phyloP scores from a whole-genome alignment of 257 asterid genomes.

The Plectranthus barbatus region DNA sequence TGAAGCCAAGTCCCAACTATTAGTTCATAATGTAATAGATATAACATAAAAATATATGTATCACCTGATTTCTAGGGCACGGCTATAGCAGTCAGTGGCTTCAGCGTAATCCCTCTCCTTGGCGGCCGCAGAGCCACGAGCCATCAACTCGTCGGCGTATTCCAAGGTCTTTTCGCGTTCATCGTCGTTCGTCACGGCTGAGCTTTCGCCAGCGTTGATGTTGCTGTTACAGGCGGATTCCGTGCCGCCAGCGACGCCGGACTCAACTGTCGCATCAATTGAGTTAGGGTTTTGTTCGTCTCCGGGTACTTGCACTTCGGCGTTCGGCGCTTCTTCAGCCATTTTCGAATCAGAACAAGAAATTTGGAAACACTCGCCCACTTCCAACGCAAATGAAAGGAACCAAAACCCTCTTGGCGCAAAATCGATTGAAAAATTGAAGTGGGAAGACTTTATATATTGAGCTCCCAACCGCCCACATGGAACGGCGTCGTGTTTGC shows the following conservation, averaged over 20 bases:
- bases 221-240: constrained; percentile 58
- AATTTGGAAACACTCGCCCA: background rate
- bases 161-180: no score
- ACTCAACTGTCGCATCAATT: constrained; percentile 46
- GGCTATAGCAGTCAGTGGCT: constrained; percentile 30
- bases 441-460: background rate
- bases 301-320: constrained; percentile 21
- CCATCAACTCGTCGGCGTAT: no score
- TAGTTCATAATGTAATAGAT: background rate
- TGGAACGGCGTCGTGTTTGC: constrained; percentile 1
- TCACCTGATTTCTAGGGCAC: constrained; percentile 40
- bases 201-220: no score
- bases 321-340: constrained; percentile 48
- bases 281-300: constrained; percentile 43
- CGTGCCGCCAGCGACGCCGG: constrained; percentile 31
- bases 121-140: no score
- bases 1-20: background rate
- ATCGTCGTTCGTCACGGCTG: no score
- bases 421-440: constrained; percentile 7
- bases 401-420: constrained; percentile 22
- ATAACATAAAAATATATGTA: no score
- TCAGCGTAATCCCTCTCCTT: no score
- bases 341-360: constrained; percentile 19
- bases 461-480: background rate
- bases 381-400: constrained; percentile 8